Base-by-base conservation (phyloP, 306 rosid genomes). In the Dryas drummondii region DNA sequence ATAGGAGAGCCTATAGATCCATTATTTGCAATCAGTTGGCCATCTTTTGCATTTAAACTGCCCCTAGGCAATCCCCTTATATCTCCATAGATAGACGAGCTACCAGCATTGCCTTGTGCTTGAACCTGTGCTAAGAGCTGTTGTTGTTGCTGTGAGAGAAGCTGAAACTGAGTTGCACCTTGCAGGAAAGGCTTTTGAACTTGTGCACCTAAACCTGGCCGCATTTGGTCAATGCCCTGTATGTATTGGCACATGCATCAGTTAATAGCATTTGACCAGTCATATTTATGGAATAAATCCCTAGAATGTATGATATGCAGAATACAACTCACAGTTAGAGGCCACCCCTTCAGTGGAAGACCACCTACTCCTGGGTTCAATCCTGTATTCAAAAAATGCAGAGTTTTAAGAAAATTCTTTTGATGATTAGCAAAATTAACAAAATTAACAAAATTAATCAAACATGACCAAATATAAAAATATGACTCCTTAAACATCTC, bases 301-400 rank as follows among this genome's bases (percentile, higher is more conserved):
- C 51, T 83, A 44, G 58, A 54, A 76, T 70, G 59, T 1, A 59
- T 75, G 46, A 71, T 41, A 62, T 48, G 53, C 77, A 66, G 54
- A 2, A 51, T 60, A 81, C 26, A 81, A 87, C 97, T 86, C 88
- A 93, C 98, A 26, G 97, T 86, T 80, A 93, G 83, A 69, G 98
- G 98, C 97, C 98, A 93, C 77, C 98, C 98, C 87, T 91, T 93
- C 83, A 93, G 64, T 61, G 97, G 91, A 71, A 89, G 91, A 70
- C 87, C 84, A 85, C 94, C 84, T 64, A 88, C 96, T 67, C 92
- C 97, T 6, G 91, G 76, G 84, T 76, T 93, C 77, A 93, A 68
- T 67, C 93, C 98, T 91, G 81, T 17, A 70, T 32, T 66, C 81
- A 85, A 13, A 54, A 62, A 74, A 83, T 79, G 50, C 45, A 50